A percentile compares a stretch with the other conserved stretches of the same genome.
Evolutionary conservation across 805 yeast genomes (phyloP).

Genomic region (Pichia occidentalis): DNA sequence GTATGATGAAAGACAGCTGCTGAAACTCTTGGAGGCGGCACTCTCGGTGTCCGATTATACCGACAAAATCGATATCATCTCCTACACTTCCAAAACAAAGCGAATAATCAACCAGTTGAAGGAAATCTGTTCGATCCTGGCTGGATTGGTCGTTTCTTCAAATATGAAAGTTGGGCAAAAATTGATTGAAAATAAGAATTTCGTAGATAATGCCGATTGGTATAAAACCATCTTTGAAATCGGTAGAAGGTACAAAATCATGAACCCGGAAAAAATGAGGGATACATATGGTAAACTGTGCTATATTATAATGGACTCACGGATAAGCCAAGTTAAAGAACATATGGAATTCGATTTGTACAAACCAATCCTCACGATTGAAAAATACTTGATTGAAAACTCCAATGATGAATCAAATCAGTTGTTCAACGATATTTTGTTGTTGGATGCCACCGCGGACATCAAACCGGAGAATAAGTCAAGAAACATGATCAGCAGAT

Average conservation of each 20-base stretch:
- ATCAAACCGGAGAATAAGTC: slow-evolving; percentile 54
- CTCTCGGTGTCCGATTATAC: slow-evolving; percentile 74
- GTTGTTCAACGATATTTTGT: slow-evolving; percentile 50
- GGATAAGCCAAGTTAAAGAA: slow-evolving; percentile 60
- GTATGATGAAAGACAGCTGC: slow-evolving; percentile 59
- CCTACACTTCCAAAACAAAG: slow-evolving; percentile 60
- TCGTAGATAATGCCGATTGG: slow-evolving; percentile 66
- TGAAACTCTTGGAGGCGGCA: slow-evolving; percentile 67
- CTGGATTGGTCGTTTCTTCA: slow-evolving; percentile 74
- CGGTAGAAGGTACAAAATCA: slow-evolving; percentile 73
- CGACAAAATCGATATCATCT: slow-evolving; percentile 65
- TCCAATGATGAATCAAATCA: slow-evolving; percentile 28
- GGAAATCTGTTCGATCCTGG: slow-evolving; percentile 72
- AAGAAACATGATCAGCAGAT: slow-evolving; percentile 46
- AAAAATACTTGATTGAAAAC: slow-evolving; percentile 21
- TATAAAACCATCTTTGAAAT: slow-evolving; percentile 65
- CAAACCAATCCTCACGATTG: slow-evolving; percentile 63
- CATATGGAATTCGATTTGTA: slow-evolving; percentile 72
- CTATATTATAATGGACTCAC: slow-evolving; percentile 82
- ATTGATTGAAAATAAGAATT: slow-evolving; percentile 59
- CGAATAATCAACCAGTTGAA: slow-evolving; percentile 66
- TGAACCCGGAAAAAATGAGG: slow-evolving; percentile 80
- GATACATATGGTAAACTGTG: slow-evolving; percentile 73
- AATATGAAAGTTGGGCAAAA: slow-evolving; percentile 64
- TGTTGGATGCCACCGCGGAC: slow-evolving; percentile 62